A percentile compares a stretch with the other conserved stretches of the same genome.
Evolutionary conservation across 73 alveolate genomes (phyloP).

Genomic region (Paramecium tetraurelia): DNA sequence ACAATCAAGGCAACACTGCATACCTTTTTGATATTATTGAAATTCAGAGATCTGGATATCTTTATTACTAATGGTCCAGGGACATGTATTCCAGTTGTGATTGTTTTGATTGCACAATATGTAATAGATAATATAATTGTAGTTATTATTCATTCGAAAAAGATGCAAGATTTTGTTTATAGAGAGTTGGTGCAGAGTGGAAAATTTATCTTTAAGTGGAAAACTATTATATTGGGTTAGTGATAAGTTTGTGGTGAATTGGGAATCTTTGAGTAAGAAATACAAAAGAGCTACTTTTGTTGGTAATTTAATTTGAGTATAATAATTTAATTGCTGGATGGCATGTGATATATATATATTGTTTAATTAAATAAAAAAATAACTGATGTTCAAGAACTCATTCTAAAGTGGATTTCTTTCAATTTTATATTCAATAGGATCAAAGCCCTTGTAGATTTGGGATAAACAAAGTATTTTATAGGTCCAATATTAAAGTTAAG

Average conservation of each 20-base stretch:
- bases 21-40: not conserved
- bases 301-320: not conserved
- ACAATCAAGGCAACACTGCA: not conserved
- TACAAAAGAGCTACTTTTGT: not conserved
- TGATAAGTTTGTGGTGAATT: not conserved
- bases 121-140: not conserved
- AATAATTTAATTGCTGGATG: not conserved
- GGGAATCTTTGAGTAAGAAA: not conserved
- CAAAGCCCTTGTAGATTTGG: slow-evolving; percentile 98
- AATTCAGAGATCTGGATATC: not conserved
- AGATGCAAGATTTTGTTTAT: slow-evolving; percentile 32
- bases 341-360: not conserved
- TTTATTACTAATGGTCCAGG: slow-evolving; percentile 43
- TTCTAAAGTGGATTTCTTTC: slow-evolving; percentile 95
- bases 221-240: slow-evolving; percentile 25
- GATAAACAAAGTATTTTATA: slow-evolving; percentile 69
- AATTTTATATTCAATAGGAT: slow-evolving; percentile 88
- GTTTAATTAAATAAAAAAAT: slow-evolving; percentile 4
- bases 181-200: slow-evolving; percentile 51
- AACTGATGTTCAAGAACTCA: slow-evolving; percentile 90
- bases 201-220: slow-evolving; percentile 29
- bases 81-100: not conserved
- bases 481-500: slow-evolving; percentile 65
- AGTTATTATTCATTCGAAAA: not conserved
- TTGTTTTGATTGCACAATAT: not conserved